A percentile compares a stretch with the other conserved stretches of the same genome.
Conservation (phyloP, 2,329 filamentous ascomycete genomes). For the Ramichloridium luteum region DNA sequence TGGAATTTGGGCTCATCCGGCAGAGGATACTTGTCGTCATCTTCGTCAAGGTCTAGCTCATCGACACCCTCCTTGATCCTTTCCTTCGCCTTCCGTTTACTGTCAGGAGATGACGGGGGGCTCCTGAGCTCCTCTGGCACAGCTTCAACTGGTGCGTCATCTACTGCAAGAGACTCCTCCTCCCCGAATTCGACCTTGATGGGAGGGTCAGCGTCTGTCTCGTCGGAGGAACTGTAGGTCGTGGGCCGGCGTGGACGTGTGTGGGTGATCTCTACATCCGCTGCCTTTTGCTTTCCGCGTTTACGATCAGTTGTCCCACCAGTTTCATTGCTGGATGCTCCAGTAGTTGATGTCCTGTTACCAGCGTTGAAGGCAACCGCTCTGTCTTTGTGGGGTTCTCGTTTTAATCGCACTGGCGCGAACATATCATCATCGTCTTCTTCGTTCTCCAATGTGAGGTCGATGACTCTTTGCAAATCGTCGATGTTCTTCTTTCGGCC, state of each 20-base stretch:
- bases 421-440: constrained; percentile 25
- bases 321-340: constrained; percentile 2
- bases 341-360: neutral
- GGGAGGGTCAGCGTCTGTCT: constrained; percentile 24
- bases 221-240: constrained; percentile 28
- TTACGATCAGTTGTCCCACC: constrained; percentile 11
- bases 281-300: constrained; percentile 29
- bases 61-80: constrained; percentile 10
- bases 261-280: constrained; percentile 32
- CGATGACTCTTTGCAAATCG: constrained; percentile 40
- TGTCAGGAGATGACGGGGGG: constrained; percentile 24
- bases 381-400: constrained; percentile 44
- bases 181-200: constrained; percentile 46
- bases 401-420: constrained; percentile 43
- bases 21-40: constrained; percentile 11
- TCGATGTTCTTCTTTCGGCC: constrained; percentile 44
- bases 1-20: constrained; percentile 33
- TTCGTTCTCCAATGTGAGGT: constrained; percentile 36
- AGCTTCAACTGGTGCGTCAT: constrained; percentile 16
- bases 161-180: constrained; percentile 27
- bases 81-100: constrained; percentile 20
- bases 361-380: constrained; percentile 38
- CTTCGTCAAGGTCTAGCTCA: constrained; percentile 3
- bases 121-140: constrained; percentile 20
- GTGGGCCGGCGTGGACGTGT: constrained; percentile 28